These are phyloP conservation scores for Trametes meyenii DNA, from an alignment of 768 basidiomycete species.

Conservation along the genomic window DNA sequence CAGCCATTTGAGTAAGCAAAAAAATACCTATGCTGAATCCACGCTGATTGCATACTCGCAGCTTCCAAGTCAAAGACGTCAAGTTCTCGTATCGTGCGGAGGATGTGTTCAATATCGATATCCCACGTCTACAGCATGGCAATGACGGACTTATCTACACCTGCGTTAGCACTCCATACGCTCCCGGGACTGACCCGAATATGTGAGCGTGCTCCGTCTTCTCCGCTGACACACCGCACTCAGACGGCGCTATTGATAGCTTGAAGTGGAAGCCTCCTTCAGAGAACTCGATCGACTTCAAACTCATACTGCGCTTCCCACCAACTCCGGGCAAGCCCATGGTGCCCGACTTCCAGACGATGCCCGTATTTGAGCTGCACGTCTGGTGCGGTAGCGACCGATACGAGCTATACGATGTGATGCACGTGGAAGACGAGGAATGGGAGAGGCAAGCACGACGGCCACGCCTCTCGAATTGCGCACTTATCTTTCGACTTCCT, in stretches of 20 bases:
- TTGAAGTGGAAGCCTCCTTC: conserved; percentile 99
- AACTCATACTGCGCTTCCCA: conserved; percentile 92
- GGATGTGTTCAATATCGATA: conserved; percentile 80
- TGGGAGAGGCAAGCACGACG: conserved; percentile 82
- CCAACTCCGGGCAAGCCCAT: conserved; percentile 52
- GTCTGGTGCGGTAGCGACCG: conserved; percentile 77
- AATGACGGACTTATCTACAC: conserved; percentile 98
- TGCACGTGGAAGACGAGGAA: conserved; percentile 86
- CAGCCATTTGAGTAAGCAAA: conserved; percentile 83
- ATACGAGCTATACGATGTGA: conserved; percentile 84
- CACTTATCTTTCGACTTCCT: neutral
- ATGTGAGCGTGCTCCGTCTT: conserved; percentile 58
- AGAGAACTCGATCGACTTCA: conserved; percentile 98
- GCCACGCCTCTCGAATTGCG: too few relatives aligned
- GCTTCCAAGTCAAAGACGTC: conserved; percentile 87
- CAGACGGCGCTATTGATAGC: conserved; percentile 44
- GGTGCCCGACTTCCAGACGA: conserved; percentile 79
- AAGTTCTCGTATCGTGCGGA: conserved; percentile 85
- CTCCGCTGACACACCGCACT: neutral
- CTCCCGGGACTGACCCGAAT: conserved; percentile 77
- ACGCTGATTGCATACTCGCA: conserved; percentile 34
- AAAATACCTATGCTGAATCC: neutral
- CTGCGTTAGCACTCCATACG: conserved; percentile 81
- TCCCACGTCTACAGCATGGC: conserved; percentile 85
- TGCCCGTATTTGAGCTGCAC: conserved; percentile 83